Evolutionary conservation across 2,329 filamentous ascomycete genomes (phyloP), one percentile per base, ranked within the genome.

Genomic region (Blumeriella jaapii): DNA sequence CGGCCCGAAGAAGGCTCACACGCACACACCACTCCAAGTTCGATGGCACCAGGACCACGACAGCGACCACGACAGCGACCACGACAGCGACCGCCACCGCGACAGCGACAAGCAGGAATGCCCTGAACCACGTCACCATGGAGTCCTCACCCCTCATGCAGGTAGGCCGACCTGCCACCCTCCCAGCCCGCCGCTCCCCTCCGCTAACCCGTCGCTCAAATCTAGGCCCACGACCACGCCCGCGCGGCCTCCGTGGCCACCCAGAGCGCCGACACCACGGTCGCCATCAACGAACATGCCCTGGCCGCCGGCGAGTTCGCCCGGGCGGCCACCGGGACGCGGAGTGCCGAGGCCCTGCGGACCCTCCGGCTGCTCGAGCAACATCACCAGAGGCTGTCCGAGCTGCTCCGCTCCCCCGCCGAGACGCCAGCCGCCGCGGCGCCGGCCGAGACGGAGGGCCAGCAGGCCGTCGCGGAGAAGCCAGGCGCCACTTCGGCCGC

Each of bases 251-350:
- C 83, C 15, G 68, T 78, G 15, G 84, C 87, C 36, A 75, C 71
- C 20, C 67, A 69, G 45, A 70, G 71, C 46, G 64, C 68, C 15
- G 77, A 91, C 55, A 83, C 83, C 37, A 80, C 79, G 5, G 77
- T 83, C 30, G 89, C 89, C 43, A 82, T 86, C 53, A 82, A 81
- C 53, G 83, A 94, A 58, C 89, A 96, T 60, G 78, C 87, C 34
- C 68, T 82, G 38, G 91, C 91, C 23, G 89, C 91, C 2, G 79
- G 78, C 45, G 84, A 94, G 56, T 96, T 94, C 57, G 78, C 84
- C 41, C 78, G 79, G 41, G 87, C 86, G 18, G 78, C 83, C n/a
- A 71, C 74, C 42, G 70, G 62, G 30, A 93, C 84, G 6, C 67
- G 65, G 25, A 72, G 67, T 54, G 55, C 68, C 44, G 69, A 94